Percentiles rank a stretch among this genome's conserved stretches.
Evolutionary conservation across 495 filamentous ascomycete genomes (phyloP).

Genomic region (Aspergillus bridgeri): DNA sequence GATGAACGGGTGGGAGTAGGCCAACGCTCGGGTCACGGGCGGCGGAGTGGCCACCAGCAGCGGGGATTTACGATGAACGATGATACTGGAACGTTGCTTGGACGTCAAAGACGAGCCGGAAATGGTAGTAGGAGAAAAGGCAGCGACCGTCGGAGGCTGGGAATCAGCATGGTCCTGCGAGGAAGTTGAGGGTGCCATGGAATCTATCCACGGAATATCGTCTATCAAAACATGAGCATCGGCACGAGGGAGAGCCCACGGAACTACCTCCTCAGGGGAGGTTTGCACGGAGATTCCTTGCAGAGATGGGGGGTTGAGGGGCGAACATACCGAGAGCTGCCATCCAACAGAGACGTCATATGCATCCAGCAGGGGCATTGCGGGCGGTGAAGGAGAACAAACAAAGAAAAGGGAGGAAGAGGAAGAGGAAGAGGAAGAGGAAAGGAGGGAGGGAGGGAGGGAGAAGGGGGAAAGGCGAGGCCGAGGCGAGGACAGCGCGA

Average conservation of each 20-base stretch:
- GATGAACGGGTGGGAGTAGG: slow-evolving; percentile 91
- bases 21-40: slow-evolving; percentile 84
- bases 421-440: slow-evolving; percentile 10
- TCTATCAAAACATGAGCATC: slow-evolving; percentile 27
- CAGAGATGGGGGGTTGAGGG: neutral
- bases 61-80: slow-evolving; percentile 95
- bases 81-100: slow-evolving; percentile 79
- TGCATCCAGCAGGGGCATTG: slow-evolving; percentile 30
- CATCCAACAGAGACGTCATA: slow-evolving; percentile 54
- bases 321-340: slow-evolving; percentile 55
- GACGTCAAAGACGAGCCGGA: slow-evolving; percentile 64
- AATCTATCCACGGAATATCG: slow-evolving; percentile 65
- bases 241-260: neutral
- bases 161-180: slow-evolving; percentile 42
- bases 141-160: slow-evolving; percentile 69
- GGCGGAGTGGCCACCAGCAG: slow-evolving; percentile 90
- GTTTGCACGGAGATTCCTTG: neutral
- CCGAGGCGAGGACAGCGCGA: slow-evolving; percentile 9
- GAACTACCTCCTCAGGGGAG: neutral
- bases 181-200: slow-evolving; percentile 49
- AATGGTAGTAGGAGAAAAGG: slow-evolving; percentile 81
- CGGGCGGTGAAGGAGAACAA: slow-evolving; percentile 20
- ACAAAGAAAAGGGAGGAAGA: slow-evolving; percentile 8
- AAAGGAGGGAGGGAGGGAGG: slow-evolving; percentile 5
- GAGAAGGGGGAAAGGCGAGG: neutral